Percentiles rank a stretch among this genome's conserved stretches.
These are phyloP conservation scores for Buddleja alternifolia DNA, from an alignment of 257 asterid species.

Conservation along the genomic window DNA sequence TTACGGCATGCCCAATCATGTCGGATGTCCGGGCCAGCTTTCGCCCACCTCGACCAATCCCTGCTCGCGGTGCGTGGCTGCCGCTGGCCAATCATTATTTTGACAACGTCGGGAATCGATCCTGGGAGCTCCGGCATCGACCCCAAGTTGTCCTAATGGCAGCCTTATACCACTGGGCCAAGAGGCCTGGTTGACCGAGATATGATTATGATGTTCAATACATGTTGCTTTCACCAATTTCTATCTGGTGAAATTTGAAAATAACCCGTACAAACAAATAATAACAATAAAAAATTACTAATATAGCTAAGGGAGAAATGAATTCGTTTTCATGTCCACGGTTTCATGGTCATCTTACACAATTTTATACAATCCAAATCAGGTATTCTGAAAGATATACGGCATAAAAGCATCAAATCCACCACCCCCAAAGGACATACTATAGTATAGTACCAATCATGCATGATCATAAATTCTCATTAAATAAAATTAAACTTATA, in stretches of 20 bases:
- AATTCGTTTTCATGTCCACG: background rate
- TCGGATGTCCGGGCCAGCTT: too few relatives aligned
- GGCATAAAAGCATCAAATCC: background rate
- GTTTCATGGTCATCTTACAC: background rate
- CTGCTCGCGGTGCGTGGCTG: too few relatives aligned
- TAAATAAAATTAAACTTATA: background rate
- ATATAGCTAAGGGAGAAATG: background rate
- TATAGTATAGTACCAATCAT: too few relatives aligned
- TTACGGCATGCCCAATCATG: too few relatives aligned
- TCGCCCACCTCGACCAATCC: too few relatives aligned
- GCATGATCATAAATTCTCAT: background rate
- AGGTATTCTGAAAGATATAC: background rate
- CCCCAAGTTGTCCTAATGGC: too few relatives aligned
- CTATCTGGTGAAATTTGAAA: background rate
- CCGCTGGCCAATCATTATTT: too few relatives aligned
- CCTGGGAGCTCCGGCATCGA: too few relatives aligned
- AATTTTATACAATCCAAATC: slow-evolving; percentile 10
- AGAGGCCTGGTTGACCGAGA: too few relatives aligned
- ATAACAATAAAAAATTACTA: background rate
- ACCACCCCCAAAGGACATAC: background rate
- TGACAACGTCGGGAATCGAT: too few relatives aligned
- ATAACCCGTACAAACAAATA: background rate
- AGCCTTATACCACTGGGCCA: too few relatives aligned
- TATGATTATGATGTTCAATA: background rate
- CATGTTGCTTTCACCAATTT: background rate